Base-by-base conservation (phyloP, 495 filamentous ascomycete species). In the Trypethelium eluteriae region DNA sequence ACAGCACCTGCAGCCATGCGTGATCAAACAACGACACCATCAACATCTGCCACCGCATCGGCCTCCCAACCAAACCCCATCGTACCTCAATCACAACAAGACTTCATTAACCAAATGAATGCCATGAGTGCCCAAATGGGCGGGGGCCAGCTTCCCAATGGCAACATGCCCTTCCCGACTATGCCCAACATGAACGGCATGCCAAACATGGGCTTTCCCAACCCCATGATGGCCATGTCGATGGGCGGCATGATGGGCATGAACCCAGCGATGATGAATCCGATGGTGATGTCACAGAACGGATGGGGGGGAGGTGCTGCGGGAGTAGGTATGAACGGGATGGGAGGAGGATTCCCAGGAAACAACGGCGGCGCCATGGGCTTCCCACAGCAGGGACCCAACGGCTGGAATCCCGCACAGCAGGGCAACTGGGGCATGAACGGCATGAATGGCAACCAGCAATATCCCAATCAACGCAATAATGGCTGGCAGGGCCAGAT, bases 1-100 rank as follows among this genome's bases (percentile, higher is more conserved):
- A 85, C 86, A 38, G 79, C 73, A 18, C 80, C 81, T 16, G 79
- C 78, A 62, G 80, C 78, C 47, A 81, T 79, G 78, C 71, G 74
- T 38, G 70, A 69, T 34, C 74, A 77, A 66, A 63, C 49, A 70
- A 14, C 69, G 64, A 63, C 63, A 68, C 66, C 74, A 66, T 64
- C 71, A 71, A 64, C 70, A 66, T 66, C 72, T 64, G 72, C 67
- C 34, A 64, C 68, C 44, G 57, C 57, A 12, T 70, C 14, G 59
- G 68, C 49, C 3, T 62, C 70, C 1, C 67, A 62, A 14, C 56
- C 63, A 25, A 25, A 25, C 1, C 73, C 61, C 39, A 44, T 81
- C 78, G 69, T 71, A 68, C 25, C 65, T 62, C 50, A 67, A 69
- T 59, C 56, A 12, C 73, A 74, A 62, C 71, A 76, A 39, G 64